A percentile compares a stretch with the other conserved stretches of the same genome.
phyloP scores from a whole-genome alignment of 768 basidiomycete genomes.

The Suillus cothurnatus region DNA sequence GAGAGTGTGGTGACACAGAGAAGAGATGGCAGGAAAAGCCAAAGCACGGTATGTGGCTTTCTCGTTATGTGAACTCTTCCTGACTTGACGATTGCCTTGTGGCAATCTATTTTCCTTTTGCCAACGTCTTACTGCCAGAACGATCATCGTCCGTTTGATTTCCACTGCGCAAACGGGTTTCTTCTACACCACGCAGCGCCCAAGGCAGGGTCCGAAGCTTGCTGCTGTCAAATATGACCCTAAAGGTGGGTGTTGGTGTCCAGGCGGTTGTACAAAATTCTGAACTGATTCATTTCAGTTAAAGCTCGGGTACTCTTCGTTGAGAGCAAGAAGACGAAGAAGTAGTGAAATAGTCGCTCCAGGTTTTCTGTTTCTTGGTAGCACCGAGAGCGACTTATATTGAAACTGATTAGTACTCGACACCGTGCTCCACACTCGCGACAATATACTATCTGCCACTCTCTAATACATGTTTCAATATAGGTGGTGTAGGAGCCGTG shows the following conservation, averaged over 20 bases:
- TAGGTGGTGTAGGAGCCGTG: neutral
- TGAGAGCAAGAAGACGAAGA: conserved; percentile 76
- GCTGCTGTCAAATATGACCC: conserved; percentile 95
- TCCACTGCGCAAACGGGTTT: conserved; percentile 92
- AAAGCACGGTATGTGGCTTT: conserved; percentile 50
- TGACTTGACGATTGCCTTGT: neutral
- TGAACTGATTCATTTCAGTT: conserved; percentile 41
- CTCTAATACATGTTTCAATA: neutral
- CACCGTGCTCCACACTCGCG: too few relatives aligned
- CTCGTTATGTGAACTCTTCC: neutral
- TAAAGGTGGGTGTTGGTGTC: conserved; percentile 52
- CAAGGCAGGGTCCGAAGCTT: conserved; percentile 74
- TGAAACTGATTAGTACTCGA: neutral
- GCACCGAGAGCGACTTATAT: neutral
- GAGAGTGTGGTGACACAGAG: neutral
- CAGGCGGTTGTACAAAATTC: neutral
- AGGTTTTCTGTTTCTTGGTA: neutral
- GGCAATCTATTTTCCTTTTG: neutral
- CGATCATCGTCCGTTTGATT: conserved; percentile 83
- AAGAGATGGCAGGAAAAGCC: conserved; percentile 57
- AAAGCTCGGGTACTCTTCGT: conserved; percentile 76
- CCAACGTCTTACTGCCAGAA: conserved; percentile 45
- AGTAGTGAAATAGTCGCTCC: conserved; percentile 30
- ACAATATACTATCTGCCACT: neutral
- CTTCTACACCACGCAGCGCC: conserved; percentile 84